Percentiles rank a stretch among this genome's conserved stretches.
These are phyloP conservation scores for Pythium oligandrum DNA, from an alignment of 352 stramenopile genomes.

Conservation along the genomic window DNA sequence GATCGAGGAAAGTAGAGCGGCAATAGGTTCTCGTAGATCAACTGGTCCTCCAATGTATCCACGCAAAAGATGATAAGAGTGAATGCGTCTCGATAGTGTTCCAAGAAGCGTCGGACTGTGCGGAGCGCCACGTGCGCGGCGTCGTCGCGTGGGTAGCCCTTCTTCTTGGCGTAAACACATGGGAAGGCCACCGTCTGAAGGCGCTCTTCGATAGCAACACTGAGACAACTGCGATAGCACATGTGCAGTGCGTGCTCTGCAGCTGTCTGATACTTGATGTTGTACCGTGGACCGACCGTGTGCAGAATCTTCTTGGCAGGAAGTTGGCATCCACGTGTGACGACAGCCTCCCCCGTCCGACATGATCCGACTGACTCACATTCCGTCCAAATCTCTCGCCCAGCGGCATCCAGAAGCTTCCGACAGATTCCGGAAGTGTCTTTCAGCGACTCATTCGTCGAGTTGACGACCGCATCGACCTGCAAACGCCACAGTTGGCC, in stretches of 20 bases:
- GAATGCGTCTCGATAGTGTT: slow-evolving; percentile 56
- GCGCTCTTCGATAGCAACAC: slow-evolving; percentile 55
- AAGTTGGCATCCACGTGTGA: slow-evolving; percentile 74
- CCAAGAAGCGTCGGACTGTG: slow-evolving; percentile 74
- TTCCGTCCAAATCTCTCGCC: slow-evolving; percentile 68
- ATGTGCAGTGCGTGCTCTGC: slow-evolving; percentile 79
- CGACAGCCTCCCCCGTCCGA: slow-evolving; percentile 77
- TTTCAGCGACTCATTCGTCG: slow-evolving; percentile 68
- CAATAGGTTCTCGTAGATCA: slow-evolving; percentile 55
- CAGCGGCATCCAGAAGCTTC: slow-evolving; percentile 63
- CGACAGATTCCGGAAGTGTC: slow-evolving; percentile 59
- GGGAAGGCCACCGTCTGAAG: slow-evolving; percentile 66
- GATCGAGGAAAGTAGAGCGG: slow-evolving; percentile 73
- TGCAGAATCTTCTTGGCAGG: slow-evolving; percentile 67
- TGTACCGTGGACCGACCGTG: slow-evolving; percentile 84
- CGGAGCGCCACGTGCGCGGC: slow-evolving; percentile 65
- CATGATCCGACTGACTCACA: slow-evolving; percentile 54
- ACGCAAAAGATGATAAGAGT: slow-evolving; percentile 65
- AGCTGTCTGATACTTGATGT: slow-evolving; percentile 65
- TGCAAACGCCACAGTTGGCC: slow-evolving; percentile 46
- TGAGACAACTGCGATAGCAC: slow-evolving; percentile 68
- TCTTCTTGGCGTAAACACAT: slow-evolving; percentile 70
- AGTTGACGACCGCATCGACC: slow-evolving; percentile 74
- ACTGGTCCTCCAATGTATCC: slow-evolving; percentile 53
- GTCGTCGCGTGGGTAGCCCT: slow-evolving; percentile 75